phyloP scores from a whole-genome alignment of 108 stramenopile genomes.

The Schizochytrium sp. region DNA sequence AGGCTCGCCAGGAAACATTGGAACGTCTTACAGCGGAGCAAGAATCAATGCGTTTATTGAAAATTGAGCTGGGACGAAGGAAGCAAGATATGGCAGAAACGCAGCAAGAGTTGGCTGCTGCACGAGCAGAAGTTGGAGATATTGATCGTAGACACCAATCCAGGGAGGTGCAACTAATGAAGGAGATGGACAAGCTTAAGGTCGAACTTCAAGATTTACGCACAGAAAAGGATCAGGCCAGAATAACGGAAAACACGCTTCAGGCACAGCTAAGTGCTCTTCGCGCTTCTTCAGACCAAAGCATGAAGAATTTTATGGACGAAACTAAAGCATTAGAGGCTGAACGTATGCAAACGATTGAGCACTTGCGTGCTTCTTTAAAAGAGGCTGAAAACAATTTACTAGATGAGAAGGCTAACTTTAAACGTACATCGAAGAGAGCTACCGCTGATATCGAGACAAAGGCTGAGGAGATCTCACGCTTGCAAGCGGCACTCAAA shows the following conservation, averaged over 20 bases:
- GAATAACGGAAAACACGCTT: constrained; percentile 1
- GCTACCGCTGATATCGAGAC: background rate
- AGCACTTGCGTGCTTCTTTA: background rate
- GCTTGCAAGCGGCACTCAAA: constrained; percentile 1
- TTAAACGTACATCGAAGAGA: constrained; percentile 25
- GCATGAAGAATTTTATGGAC: background rate
- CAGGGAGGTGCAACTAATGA: background rate
- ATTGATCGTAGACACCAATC: constrained; percentile 14
- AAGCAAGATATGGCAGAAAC: constrained; percentile 36
- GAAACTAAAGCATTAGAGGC: background rate
- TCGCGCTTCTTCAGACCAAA: background rate
- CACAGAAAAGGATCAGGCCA: constrained; percentile 9
- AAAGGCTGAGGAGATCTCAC: background rate
- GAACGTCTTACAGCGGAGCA: constrained; percentile 52
- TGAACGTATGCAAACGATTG: background rate
- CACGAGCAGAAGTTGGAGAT: constrained; percentile 24
- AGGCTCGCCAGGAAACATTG: background rate
- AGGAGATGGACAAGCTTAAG: background rate
- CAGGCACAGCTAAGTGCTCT: constrained; percentile 10
- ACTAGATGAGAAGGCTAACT: constrained; percentile 12
- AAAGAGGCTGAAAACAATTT: constrained; percentile 15
- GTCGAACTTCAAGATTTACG: background rate
- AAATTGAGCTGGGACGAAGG: background rate
- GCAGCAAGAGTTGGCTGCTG: constrained; percentile 39
- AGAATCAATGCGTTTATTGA: background rate